Evolutionary conservation across 345 rosid genomes (phyloP).

Genomic region (Cardiospermum halicacabum): DNA sequence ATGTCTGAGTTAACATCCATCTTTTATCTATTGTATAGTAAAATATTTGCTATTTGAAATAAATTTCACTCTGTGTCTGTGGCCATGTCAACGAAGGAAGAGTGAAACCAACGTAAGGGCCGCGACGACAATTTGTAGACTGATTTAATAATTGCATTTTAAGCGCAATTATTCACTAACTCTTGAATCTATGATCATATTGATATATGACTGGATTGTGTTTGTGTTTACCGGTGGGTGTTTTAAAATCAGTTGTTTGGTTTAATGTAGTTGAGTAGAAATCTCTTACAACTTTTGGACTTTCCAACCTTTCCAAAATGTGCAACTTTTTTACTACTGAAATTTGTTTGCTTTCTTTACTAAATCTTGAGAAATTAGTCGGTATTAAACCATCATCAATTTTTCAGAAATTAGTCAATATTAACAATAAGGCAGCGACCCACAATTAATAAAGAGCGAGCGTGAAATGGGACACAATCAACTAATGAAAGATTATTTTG

Average conservation of each 20-base stretch:
- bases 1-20: neutral
- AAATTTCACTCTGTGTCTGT: neutral
- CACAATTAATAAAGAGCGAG: too few species aligned
- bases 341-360: neutral
- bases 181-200: conserved; percentile 10
- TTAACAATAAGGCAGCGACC: too few species aligned
- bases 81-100: neutral
- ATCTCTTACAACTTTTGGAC: neutral
- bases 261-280: neutral
- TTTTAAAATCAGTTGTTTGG: neutral
- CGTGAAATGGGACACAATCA: too few species aligned
- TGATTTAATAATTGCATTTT: neutral
- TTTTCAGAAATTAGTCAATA: too few species aligned
- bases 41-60: neutral
- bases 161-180: neutral
- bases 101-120: neutral
- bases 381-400: neutral
- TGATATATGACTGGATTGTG: neutral
- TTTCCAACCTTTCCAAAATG: neutral
- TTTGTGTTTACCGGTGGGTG: neutral
- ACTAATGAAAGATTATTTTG: too few species aligned
- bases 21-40: neutral
- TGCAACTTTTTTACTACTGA: neutral
- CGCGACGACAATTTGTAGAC: neutral
- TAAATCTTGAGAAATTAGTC: neutral